Percentiles rank a stretch among this genome's conserved stretches.
Conservation (phyloP, 2,329 filamentous ascomycete genomes). For the Gremmenia infestans region DNA sequence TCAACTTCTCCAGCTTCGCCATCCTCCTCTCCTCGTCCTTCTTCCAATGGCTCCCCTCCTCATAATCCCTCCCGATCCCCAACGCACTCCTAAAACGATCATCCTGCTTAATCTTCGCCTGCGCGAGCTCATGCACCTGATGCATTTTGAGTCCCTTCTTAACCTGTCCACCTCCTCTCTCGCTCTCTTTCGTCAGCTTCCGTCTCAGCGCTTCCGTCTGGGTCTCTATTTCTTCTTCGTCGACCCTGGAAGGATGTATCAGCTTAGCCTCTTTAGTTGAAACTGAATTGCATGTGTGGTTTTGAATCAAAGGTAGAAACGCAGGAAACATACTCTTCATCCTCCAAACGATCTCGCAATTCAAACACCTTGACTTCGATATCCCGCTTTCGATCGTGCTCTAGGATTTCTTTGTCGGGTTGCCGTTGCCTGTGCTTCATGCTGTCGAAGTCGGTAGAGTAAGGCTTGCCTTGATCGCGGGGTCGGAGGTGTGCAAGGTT, state of each 20-base stretch:
- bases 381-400: conserved; percentile 87
- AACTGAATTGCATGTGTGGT: no score
- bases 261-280: conserved; percentile 1
- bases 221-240: conserved; percentile 87
- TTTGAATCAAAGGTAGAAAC: neutral
- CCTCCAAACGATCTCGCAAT: conserved; percentile 83
- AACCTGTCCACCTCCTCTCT: conserved; percentile 34
- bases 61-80: conserved; percentile 79
- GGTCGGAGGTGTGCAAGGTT: conserved; percentile 86
- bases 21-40: conserved; percentile 68
- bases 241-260: conserved; percentile 46
- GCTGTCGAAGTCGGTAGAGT: conserved; percentile 60
- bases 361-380: conserved; percentile 94
- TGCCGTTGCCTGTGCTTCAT: conserved; percentile 73
- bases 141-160: conserved; percentile 72
- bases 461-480: conserved; percentile 65
- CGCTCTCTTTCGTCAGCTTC: conserved; percentile 47
- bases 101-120: conserved; percentile 94
- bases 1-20: conserved; percentile 37
- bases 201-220: conserved; percentile 61
- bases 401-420: conserved; percentile 86
- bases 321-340: conserved; percentile 60
- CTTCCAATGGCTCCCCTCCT: conserved; percentile 82
- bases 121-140: conserved; percentile 92
- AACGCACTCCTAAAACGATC: conserved; percentile 81